Percentiles rank a stretch among this genome's conserved stretches.
Conservation (phyloP, 225 moss, liverwort and hornwort species). For the Anthoceros angustus region DNA sequence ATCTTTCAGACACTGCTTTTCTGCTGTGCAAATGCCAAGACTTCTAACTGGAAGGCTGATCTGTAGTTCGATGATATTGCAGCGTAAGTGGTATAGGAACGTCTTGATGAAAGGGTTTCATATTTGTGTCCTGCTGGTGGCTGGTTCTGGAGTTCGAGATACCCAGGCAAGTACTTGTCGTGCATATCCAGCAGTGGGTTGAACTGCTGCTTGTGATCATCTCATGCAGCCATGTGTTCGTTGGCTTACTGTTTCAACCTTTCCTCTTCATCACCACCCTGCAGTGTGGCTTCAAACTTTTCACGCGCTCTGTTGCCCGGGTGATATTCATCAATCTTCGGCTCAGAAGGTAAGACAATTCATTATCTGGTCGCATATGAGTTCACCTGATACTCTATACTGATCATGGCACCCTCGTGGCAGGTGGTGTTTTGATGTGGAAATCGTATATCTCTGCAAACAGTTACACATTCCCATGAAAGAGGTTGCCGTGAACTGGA, state of each 20-base stretch:
- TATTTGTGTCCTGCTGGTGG: conserved; percentile 72
- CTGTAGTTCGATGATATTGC: conserved; percentile 14
- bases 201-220: background rate
- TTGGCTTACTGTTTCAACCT: background rate
- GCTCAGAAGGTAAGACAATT: conserved; percentile 35
- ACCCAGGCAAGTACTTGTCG: conserved; percentile 41
- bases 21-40: background rate
- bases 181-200: background rate
- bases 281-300: conserved; percentile 98
- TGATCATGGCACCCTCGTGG: background rate
- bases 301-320: conserved; percentile 76
- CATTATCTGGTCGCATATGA: background rate
- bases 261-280: conserved; percentile 1
- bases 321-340: conserved; percentile 73
- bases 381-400: background rate
- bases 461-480: conserved; percentile 54
- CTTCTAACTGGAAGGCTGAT: background rate
- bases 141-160: conserved; percentile 79
- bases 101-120: conserved; percentile 92
- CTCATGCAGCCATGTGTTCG: background rate
- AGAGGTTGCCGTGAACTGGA: conserved; percentile 84
- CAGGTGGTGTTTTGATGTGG: conserved; percentile 95
- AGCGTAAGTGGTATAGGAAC: conserved; percentile 93
- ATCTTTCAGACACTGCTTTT: background rate
- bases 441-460: conserved; percentile 71